Evolutionary conservation across 306 rosid species (phyloP), one percentile per base, ranked within the genome.

Genomic region (Rosa chinensis): DNA sequence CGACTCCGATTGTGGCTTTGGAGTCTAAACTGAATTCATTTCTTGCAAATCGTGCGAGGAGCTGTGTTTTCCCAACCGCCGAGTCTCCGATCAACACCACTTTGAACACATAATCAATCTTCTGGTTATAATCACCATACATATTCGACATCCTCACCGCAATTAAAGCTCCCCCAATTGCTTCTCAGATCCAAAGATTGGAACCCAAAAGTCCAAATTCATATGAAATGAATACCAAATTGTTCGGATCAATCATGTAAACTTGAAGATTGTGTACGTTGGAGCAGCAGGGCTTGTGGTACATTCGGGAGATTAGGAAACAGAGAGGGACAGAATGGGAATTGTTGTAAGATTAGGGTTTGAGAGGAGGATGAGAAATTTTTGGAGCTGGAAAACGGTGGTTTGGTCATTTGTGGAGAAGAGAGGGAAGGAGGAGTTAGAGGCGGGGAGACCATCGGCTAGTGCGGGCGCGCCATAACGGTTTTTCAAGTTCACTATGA

Each of bases 41-140:
- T 80, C 92, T 86, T 0, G 97, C 82, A 77, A 94, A 94, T 0
- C 98, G 93, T 0, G 97, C 97, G 6, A 94, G 89, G 35, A 94
- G 85, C 82, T 94, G 98, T 50, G 97, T 92, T 77, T 94, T 94
- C 4, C 98, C 98, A 5, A 94, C 98, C 1, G 98, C 97, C 3
- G 98, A 94, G 67, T 94, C 98, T 23, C 98, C 98, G 20, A 92
- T 94, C 89, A 94, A 77, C 50, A 94, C 98, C 68, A 94, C 97
- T 86, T 94, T 94, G 86, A 92, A 92, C 17, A 94, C 98, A 70
- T 94, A 94, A 82, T 94, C 98, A 80, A 92, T 90, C 87, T 94
- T 94, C 78, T 87, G 91, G 77, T 74, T 89, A 74, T 80, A 92
- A 86, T 90, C 96, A 14, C 94, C 97, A 75, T 32, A 85, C 81